Conservation (phyloP, 371 early-diverging fungal species). For the Coemansia sp. region DNA sequence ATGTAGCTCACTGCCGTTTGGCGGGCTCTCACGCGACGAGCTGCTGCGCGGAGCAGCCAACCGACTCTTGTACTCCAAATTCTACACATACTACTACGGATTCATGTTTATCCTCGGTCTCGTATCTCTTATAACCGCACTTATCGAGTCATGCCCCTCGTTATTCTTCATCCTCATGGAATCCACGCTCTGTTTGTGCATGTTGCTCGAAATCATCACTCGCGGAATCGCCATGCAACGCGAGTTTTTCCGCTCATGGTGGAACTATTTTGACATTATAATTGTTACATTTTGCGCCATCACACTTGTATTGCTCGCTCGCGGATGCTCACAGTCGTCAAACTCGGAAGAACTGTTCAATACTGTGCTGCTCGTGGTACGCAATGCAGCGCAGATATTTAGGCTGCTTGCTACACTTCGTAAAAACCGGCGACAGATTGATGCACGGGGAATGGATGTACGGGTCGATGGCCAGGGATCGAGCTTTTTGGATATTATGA, state of each 20-base stretch:
- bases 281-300: conserved; percentile 48
- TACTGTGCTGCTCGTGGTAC: conserved; percentile 45
- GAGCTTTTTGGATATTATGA: conserved; percentile 37
- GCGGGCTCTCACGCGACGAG: conserved; percentile 48
- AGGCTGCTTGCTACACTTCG: conserved; percentile 47
- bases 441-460: conserved; percentile 34
- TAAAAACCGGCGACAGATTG: conserved; percentile 46
- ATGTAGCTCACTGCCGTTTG: conserved; percentile 24
- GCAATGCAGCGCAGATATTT: conserved; percentile 50
- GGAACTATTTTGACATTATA: conserved; percentile 51
- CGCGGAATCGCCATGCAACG: conserved; percentile 43
- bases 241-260: conserved; percentile 39
- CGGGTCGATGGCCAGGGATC: conserved; percentile 20
- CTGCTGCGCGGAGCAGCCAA: conserved; percentile 51
- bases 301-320: conserved; percentile 41
- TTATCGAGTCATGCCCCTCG: conserved; percentile 48
- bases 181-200: conserved; percentile 44
- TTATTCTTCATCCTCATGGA: conserved; percentile 49
- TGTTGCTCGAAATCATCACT: conserved; percentile 50
- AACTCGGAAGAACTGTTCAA: conserved; percentile 50
- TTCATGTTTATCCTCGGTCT: conserved; percentile 40
- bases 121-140: conserved; percentile 43
- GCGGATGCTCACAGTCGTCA: conserved; percentile 43
- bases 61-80: conserved; percentile 47
- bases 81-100: conserved; percentile 51